phyloP scores from a whole-genome alignment of 148 eudicot genomes.

The Nyssa sinensis region DNA sequence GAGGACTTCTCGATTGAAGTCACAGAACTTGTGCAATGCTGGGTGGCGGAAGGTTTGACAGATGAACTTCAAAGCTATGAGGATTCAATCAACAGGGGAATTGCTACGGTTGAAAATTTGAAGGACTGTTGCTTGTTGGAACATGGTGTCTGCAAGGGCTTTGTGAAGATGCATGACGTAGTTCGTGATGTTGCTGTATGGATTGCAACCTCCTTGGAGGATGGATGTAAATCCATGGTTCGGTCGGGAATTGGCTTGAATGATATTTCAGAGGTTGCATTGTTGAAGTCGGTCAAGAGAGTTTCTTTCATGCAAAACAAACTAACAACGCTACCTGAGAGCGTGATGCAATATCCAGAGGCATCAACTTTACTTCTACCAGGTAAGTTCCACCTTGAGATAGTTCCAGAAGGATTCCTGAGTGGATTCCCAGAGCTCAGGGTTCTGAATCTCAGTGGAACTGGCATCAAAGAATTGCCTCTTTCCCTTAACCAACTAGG shows the following conservation, averaged over 20 bases:
- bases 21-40: constrained; percentile 16
- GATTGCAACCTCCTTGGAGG: constrained; percentile 5
- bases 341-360: not conserved
- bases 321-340: constrained; percentile 6
- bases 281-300: not conserved
- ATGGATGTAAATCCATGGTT: constrained; percentile 2
- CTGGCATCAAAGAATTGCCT: too few relatives aligned
- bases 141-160: not conserved
- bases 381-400: not conserved
- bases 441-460: constrained; percentile 19
- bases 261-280: not conserved
- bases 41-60: constrained; percentile 18
- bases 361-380: constrained; percentile 14
- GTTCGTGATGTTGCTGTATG: constrained; percentile 19
- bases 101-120: constrained; percentile 9
- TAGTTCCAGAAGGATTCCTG: constrained; percentile 15
- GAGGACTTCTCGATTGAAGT: constrained; percentile 14
- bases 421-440: constrained; percentile 2
- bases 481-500: too few relatives aligned
- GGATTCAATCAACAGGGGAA: constrained; percentile 10
- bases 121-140: constrained; percentile 23
- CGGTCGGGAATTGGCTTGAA: constrained; percentile 1
- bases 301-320: constrained; percentile 8
- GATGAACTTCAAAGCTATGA: not conserved
- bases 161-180: constrained; percentile 24